A percentile compares a stretch with the other conserved stretches of the same genome.
Conservation (phyloP, 768 basidiomycete species). For the Suillus lakei region DNA sequence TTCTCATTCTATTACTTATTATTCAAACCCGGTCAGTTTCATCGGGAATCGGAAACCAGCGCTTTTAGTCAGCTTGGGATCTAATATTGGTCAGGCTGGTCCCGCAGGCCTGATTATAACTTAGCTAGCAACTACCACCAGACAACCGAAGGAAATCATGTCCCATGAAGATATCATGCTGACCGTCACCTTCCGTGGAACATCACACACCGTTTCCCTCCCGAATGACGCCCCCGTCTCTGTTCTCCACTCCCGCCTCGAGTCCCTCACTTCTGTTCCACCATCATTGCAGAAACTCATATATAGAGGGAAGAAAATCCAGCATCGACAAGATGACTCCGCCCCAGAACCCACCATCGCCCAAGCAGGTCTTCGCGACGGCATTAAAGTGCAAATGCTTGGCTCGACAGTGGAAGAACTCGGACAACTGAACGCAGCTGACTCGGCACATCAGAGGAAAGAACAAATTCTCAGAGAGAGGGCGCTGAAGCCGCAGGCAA, state of each 20-base stretch:
- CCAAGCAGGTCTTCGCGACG: constrained; percentile 64
- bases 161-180: constrained; percentile 18
- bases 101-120: not conserved
- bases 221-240: constrained; percentile 56
- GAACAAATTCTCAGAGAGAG: constrained; percentile 65
- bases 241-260: constrained; percentile 53
- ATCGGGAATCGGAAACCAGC: not conserved
- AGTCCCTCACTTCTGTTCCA: constrained; percentile 70
- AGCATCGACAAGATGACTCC: constrained; percentile 11
- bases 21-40: too few relatives aligned
- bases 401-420: constrained; percentile 68
- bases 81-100: not conserved
- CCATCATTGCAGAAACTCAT: constrained; percentile 71
- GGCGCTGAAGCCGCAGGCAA: constrained; percentile 57
- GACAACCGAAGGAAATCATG: not conserved
- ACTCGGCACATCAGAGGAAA: constrained; percentile 59
- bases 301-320: constrained; percentile 66
- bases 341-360: constrained; percentile 36
- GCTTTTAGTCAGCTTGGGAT: not conserved
- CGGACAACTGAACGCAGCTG: constrained; percentile 54
- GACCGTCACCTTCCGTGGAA: constrained; percentile 53
- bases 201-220: constrained; percentile 50
- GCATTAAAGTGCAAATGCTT: constrained; percentile 70
- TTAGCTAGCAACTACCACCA: not conserved
- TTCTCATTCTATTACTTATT: not conserved